Evolutionary conservation across 176 grass and related monocot species (phyloP).

Genomic region (Oryza meridionalis): DNA sequence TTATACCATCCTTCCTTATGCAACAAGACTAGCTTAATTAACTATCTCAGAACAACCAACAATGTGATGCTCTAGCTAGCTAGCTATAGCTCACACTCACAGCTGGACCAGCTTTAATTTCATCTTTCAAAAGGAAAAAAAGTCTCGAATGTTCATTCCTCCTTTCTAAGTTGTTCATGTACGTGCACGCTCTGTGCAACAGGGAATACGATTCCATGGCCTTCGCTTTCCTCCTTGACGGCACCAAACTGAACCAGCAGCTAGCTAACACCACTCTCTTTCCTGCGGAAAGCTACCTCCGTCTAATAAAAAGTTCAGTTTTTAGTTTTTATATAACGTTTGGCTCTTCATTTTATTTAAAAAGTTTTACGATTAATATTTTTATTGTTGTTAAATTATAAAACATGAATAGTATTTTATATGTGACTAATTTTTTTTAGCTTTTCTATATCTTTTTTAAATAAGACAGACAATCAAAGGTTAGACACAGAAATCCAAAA

Average conservation of each 20-base stretch:
- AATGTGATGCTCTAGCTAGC: background rate
- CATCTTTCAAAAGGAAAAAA: background rate
- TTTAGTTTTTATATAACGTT: too few relatives aligned
- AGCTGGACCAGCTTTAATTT: background rate
- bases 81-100: background rate
- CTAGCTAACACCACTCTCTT: background rate
- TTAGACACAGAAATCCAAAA: too few relatives aligned
- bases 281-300: too few relatives aligned
- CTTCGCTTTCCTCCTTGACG: background rate
- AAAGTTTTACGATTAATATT: too few relatives aligned
- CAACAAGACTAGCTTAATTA: background rate
- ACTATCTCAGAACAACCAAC: background rate
- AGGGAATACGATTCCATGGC: background rate
- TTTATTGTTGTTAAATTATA: too few relatives aligned
- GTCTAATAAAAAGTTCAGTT: too few relatives aligned
- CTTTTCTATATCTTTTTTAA: too few relatives aligned
- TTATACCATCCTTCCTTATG: background rate
- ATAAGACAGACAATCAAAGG: rapidly evolving
- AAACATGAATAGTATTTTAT: too few relatives aligned
- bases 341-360: too few relatives aligned
- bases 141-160: background rate
- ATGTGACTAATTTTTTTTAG: too few relatives aligned
- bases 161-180: background rate
- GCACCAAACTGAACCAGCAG: background rate
- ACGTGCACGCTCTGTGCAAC: background rate